Evolutionary conservation across 2,329 filamentous ascomycete genomes (phyloP).

Genomic region (Dothidotthia symphoricarpi): DNA sequence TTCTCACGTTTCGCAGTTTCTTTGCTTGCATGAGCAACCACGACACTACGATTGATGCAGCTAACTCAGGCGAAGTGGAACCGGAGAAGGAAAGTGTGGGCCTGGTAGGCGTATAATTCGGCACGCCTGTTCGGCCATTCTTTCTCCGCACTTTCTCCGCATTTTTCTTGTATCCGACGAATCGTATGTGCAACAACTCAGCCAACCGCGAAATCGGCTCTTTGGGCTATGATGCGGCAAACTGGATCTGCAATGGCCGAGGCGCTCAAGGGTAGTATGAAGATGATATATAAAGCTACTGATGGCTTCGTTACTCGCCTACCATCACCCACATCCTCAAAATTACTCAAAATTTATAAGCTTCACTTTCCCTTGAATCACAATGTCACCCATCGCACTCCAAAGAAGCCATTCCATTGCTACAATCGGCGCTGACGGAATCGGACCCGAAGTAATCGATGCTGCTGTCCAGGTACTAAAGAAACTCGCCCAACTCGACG

Average conservation of each 20-base stretch:
- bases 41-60: too few relatives aligned
- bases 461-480: constrained; percentile 63
- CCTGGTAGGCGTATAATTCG: neutral
- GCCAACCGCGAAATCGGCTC: neutral
- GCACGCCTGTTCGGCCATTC: constrained; percentile 8
- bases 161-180: constrained; percentile 5
- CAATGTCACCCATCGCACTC: constrained; percentile 27
- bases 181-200: neutral
- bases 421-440: constrained; percentile 66
- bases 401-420: constrained; percentile 31
- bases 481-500: constrained; percentile 51
- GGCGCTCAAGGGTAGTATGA: neutral
- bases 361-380: neutral
- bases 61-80: too few relatives aligned
- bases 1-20: too few relatives aligned
- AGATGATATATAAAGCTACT: constrained; percentile 2
- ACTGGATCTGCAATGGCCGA: neutral
- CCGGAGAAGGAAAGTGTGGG: constrained; percentile 14
- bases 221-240: neutral
- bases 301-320: neutral
- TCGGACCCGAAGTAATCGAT: constrained; percentile 65
- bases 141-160: constrained; percentile 17
- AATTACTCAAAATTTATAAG: neutral
- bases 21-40: too few relatives aligned
- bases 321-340: neutral